Conservation (phyloP, 257 asterid genomes). For the Solanum lycopersicoides region DNA sequence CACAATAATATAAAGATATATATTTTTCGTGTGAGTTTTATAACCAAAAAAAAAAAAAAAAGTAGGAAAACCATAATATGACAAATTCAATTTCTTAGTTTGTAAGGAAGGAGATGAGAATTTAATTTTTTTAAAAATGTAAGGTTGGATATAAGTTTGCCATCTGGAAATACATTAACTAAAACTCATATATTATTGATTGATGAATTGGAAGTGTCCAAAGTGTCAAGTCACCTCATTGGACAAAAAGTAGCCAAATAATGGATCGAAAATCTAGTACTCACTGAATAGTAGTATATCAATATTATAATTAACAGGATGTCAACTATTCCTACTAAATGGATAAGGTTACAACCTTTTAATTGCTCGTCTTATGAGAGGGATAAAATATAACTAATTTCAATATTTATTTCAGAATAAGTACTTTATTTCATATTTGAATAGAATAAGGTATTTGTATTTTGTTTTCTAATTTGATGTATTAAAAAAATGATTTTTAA, state of each 20-base stretch:
- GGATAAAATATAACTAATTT: too few relatives aligned
- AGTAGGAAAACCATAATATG: not conserved
- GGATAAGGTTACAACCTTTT: not conserved
- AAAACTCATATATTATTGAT: not conserved
- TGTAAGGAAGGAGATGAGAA: constrained; percentile 32
- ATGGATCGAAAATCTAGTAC: not conserved
- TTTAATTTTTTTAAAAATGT: too few relatives aligned
- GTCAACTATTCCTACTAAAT: not conserved
- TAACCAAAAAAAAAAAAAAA: not conserved
- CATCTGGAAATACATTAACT: constrained; percentile 2
- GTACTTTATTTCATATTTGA: too few relatives aligned
- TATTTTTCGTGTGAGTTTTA: not conserved
- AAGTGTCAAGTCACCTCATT: not conserved
- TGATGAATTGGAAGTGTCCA: not conserved
- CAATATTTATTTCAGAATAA: accelerated
- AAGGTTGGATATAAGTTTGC: not conserved
- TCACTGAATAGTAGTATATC: not conserved
- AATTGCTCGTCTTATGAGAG: not conserved
- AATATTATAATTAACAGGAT: not conserved
- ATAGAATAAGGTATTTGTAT: too few relatives aligned
- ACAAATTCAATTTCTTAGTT: constrained; percentile 45
- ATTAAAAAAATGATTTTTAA: too few relatives aligned
- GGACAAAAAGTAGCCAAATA: not conserved
- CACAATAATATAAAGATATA: not conserved
- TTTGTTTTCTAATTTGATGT: too few relatives aligned